These are phyloP conservation scores for Abrus pulchellus DNA, from an alignment of 306 rosid genomes.

Conservation along the genomic window DNA sequence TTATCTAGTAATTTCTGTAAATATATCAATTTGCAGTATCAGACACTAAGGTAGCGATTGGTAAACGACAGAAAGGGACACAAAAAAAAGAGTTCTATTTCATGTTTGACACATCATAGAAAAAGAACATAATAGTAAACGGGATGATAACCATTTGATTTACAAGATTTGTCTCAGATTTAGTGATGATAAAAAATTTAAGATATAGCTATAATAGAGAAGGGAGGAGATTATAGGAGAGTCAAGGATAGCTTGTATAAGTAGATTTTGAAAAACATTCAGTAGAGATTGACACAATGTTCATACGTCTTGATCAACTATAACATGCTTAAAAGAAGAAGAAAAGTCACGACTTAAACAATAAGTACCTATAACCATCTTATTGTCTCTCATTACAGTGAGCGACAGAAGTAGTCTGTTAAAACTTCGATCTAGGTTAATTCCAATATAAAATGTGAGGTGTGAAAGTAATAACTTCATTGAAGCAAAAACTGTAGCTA, in stretches of 20 bases:
- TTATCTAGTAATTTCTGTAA: neutral
- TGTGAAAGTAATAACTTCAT: slow-evolving; percentile 62
- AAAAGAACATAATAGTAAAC: too few species aligned
- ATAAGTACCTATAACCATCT: neutral
- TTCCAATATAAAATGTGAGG: slow-evolving; percentile 22
- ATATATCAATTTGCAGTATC: neutral
- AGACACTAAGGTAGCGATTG: neutral
- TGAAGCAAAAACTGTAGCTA: slow-evolving; percentile 96
- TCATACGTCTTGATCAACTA: slow-evolving; percentile 1
- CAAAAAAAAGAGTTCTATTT: neutral
- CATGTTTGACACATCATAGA: neutral
- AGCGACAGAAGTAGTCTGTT: slow-evolving; percentile 6
- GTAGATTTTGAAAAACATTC: slow-evolving; percentile 25
- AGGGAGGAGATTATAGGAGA: slow-evolving; percentile 1
- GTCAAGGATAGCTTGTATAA: neutral
- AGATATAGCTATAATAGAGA: neutral
- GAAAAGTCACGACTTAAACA: slow-evolving; percentile 7
- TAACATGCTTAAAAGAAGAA: neutral
- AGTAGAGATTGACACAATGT: slow-evolving; percentile 9
- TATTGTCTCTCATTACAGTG: slow-evolving; percentile 10
- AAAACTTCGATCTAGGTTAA: slow-evolving; percentile 12
- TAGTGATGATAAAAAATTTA: too few species aligned
- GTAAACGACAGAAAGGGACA: neutral
- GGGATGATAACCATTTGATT: neutral
- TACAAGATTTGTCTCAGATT: neutral